Evolutionary conservation across 78 protist genomes (phyloP).

Genomic region (Speleostelium caveatum): DNA sequence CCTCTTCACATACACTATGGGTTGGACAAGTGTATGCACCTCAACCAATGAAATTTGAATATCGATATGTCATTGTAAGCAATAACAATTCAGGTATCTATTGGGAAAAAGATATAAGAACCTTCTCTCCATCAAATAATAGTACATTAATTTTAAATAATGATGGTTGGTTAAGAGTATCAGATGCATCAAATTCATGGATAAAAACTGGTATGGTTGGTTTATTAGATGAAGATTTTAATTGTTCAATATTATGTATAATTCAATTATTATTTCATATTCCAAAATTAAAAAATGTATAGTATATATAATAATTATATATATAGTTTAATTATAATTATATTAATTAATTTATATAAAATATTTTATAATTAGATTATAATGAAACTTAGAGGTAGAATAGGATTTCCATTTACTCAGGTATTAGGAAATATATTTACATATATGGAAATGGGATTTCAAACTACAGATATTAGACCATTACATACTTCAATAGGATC

Average conservation of each 20-base stretch:
- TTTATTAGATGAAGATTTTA: constrained; percentile 21
- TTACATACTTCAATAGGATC: constrained; percentile 50
- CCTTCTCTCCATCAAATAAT: constrained; percentile 39
- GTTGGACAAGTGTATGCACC: constrained; percentile 74
- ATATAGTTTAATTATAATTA: background rate
- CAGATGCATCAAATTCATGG: constrained; percentile 52
- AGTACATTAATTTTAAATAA: constrained; percentile 27
- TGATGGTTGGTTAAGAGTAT: constrained; percentile 39
- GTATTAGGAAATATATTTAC: constrained; percentile 62
- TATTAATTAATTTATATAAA: background rate
- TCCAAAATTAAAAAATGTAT: constrained; percentile 10
- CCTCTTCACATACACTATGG: constrained; percentile 31
- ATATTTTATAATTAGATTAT: background rate
- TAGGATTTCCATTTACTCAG: constrained; percentile 73
- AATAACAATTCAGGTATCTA: constrained; percentile 61
- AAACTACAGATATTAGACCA: constrained; percentile 47
- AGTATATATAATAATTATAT: background rate
- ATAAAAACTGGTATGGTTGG: constrained; percentile 64
- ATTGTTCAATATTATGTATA: constrained; percentile 36
- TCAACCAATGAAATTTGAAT: constrained; percentile 70
- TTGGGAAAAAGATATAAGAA: constrained; percentile 68
- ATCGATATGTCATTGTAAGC: constrained; percentile 38
- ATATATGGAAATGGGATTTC: constrained; percentile 70
- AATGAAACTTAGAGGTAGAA: constrained; percentile 50
- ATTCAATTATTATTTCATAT: constrained; percentile 64